Evolutionary conservation across 148 eudicot genomes (phyloP).

Genomic region (Camellia japonica): DNA sequence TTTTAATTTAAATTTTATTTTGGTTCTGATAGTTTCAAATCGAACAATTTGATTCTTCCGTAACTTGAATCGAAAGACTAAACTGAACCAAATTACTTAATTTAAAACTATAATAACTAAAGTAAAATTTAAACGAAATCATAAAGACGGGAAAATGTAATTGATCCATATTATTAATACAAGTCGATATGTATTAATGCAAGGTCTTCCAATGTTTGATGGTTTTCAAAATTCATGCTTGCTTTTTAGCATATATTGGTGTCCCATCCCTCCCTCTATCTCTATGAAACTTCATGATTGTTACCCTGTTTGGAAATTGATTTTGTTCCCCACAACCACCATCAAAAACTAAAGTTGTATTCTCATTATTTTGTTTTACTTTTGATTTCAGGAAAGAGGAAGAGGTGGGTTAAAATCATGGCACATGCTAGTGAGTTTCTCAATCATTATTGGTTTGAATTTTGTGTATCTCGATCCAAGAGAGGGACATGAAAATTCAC

Average conservation of each 20-base stretch:
- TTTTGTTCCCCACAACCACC: slow-evolving; percentile 20
- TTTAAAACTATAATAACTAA: no score
- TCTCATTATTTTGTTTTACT: slow-evolving; percentile 19
- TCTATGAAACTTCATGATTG: slow-evolving; percentile 10
- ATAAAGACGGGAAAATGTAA: no score
- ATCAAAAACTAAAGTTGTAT: slow-evolving; percentile 8
- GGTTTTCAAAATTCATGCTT: slow-evolving; percentile 2
- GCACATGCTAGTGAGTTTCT: slow-evolving; percentile 17
- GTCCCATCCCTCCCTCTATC: slow-evolving; percentile 11
- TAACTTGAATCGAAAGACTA: no score
- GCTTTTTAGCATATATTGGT: slow-evolving; percentile 1
- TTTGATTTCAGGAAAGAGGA: slow-evolving; percentile 7
- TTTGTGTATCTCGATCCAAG: not conserved
- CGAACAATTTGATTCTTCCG: no score
- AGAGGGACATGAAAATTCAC: slow-evolving; percentile 13
- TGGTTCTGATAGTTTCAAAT: no score
- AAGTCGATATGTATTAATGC: no score
- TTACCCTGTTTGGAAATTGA: slow-evolving; percentile 15
- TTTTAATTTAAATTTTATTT: no score
- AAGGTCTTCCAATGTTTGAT: not conserved
- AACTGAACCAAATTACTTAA: no score
- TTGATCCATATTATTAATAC: no score
- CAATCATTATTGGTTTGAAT: slow-evolving; percentile 15
- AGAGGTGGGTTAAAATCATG: not conserved
- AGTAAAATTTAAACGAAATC: no score